Evolutionary conservation across 345 rosid species (phyloP).

Genomic region (Hypericum androsaemum): DNA sequence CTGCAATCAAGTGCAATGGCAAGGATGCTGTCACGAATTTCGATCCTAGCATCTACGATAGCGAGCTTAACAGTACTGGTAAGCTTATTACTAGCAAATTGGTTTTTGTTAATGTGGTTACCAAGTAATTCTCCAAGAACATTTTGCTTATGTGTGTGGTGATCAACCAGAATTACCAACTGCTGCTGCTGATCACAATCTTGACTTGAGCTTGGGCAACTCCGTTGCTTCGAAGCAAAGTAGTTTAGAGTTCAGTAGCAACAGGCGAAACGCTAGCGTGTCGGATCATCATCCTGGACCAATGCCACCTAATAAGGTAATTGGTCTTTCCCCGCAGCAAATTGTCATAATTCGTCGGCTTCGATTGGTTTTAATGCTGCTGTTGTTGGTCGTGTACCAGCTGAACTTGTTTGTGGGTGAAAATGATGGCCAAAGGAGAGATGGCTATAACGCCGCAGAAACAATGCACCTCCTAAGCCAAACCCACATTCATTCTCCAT

Average conservation of each 20-base stretch:
- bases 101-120: too few relatives aligned
- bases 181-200: slow-evolving; percentile 45
- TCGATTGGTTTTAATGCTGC: not conserved
- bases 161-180: slow-evolving; percentile 33
- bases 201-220: slow-evolving; percentile 79
- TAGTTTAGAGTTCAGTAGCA: slow-evolving; percentile 11
- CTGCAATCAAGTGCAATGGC: slow-evolving; percentile 87
- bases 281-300: slow-evolving; percentile 23
- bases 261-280: slow-evolving; percentile 13
- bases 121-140: too few relatives aligned
- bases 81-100: not conserved
- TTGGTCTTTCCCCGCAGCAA: not conserved
- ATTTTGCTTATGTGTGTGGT: not conserved
- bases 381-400: not conserved
- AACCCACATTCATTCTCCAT: slow-evolving; percentile 38
- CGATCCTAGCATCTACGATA: slow-evolving; percentile 71
- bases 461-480: slow-evolving; percentile 46
- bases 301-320: slow-evolving; percentile 36
- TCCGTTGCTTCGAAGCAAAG: slow-evolving; percentile 27
- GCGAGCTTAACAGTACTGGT: slow-evolving; percentile 48
- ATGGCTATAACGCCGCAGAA: slow-evolving; percentile 36
- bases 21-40: slow-evolving; percentile 96
- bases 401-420: slow-evolving; percentile 14
- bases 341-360: not conserved
- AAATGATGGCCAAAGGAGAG: slow-evolving; percentile 14